Base-by-base conservation (phyloP, 148 eudicot species). In the Diospyros kaki region DNA sequence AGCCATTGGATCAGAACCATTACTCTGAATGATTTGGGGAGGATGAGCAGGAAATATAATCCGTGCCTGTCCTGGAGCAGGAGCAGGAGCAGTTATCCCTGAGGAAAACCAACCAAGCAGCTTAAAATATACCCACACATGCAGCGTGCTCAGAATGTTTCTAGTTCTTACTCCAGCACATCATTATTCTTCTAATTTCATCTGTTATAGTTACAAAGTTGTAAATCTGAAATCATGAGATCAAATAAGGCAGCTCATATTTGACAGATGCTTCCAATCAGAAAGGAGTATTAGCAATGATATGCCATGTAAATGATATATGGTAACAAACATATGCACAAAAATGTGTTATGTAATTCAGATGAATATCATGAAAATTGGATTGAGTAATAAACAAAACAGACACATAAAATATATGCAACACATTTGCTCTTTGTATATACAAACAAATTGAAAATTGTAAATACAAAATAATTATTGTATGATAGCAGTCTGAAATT, bases 1-100 rank as follows among this genome's bases (percentile, higher is more conserved):
- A 12, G 71, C 62, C n/a, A 18, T 72, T 56, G 56, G 73, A 58
- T 77, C 71, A 71, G 80, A 77, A 64, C 75, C 56, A 38, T 72
- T 72, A 55, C 66, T 77, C 75, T 60, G 75, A 54, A 64, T 45
- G 46, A 77, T 64, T 43, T 71, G 80, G 52, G 80, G 59, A 55
- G 61, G 64, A 63, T 60, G 66, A 60, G 65, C 75, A 42, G 80
- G 56, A 55, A 43, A 9, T 17, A 44, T 18, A 46, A 63, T 64
- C 55, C 64, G 75, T 39, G 71, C 71, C 45, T 72, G 80, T 54
- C 75, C 65, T 67, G 68, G 41, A 55, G 71, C 50, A 17, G 55
- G 41, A 55, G 71, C 50, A 17, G 55, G 68, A 11, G 72, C 64
- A 56, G 45, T 14, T 69, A 61, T 76, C 15, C 79, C 79, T 76